These are phyloP conservation scores for Dryas integrifolia DNA, from an alignment of 331 rosid genomes.

Conservation along the genomic window DNA sequence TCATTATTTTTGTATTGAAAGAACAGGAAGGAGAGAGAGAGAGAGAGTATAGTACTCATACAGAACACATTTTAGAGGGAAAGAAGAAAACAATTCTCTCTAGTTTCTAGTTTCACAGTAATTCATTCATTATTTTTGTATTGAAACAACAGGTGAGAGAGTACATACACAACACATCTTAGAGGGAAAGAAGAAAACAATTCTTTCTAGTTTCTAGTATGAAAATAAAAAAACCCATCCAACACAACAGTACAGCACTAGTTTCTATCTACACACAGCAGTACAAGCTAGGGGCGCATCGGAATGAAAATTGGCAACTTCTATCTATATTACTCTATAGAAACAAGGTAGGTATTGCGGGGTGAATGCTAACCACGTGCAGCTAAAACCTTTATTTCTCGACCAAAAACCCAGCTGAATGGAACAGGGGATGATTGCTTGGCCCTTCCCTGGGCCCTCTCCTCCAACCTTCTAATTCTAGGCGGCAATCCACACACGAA, in stretches of 20 bases:
- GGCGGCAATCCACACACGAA: conserved; percentile 33
- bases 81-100: neutral
- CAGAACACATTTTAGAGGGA: neutral
- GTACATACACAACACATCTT: too few relatives aligned
- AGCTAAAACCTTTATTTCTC: conserved; percentile 24
- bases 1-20: too few relatives aligned
- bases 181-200: too few relatives aligned
- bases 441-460: conserved; percentile 38
- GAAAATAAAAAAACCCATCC: too few relatives aligned
- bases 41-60: too few relatives aligned
- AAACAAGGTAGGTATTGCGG: neutral
- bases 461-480: conserved; percentile 41
- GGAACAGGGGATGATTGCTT: conserved; percentile 34
- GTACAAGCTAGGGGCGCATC: neutral
- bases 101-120: neutral
- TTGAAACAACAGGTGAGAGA: too few relatives aligned
- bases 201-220: too few relatives aligned
- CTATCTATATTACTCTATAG: conserved; percentile 1
- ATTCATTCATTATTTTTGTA: too few relatives aligned
- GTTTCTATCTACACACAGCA: conserved; percentile 9
- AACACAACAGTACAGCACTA: too few relatives aligned
- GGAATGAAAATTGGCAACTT: neutral
- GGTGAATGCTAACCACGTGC: neutral
- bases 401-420: conserved; percentile 42
- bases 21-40: too few relatives aligned